Base-by-base conservation (phyloP, 345 rosid species). In the Zanthoxylum bungeanum region DNA sequence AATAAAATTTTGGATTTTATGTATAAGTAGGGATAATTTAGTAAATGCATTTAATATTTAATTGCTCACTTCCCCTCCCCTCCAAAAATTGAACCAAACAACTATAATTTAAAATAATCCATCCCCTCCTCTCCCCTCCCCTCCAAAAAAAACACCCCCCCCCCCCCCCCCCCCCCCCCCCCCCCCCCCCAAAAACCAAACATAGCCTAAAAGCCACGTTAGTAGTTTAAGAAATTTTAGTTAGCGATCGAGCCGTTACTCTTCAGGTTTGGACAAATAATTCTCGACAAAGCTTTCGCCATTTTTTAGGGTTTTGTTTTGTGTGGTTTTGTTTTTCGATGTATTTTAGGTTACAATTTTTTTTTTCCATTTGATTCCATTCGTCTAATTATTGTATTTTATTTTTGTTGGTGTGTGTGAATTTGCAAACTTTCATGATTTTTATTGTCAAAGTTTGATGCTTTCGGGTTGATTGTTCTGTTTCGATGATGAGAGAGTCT, bases 241-340 rank as follows among this genome's bases (percentile, higher is more conserved):
- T 58, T 36, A 66, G 50, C 5, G 47, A 64, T 71, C 63, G 68
- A 70, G 49, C 50, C 39, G 31, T 39, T 39, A 19, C 14, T 22
- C 25, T 46, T 37, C 64, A 76, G 79, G 79, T 76, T 76, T 9
- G 79, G 37, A 46, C 65, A 44, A 8, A 10, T 34, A 1, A 21
- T 37, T 65, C 51, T 4, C 25, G 19, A 33, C 7, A 16, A 16
- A 25, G 7, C 24, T 69, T 25, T 40, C n/a, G 34, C 64, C 16
- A 60, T n/a, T 34, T 44, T 52, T 56, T 55, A 46, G 68, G 70
- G 61, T 60, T 33, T 21, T 46, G 1, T n/a, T 53, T 9, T 67
- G n/a, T n/a, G n/a, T n/a, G n/a, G n/a, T 39, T 21, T 50, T 9
- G n/a, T 47, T 2, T 24, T 24, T 27, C 40, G 55, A 57, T 57